These are phyloP conservation scores for Epicoccum nigrum DNA, from an alignment of 2,329 filamentous ascomycete species.

Conservation along the genomic window DNA sequence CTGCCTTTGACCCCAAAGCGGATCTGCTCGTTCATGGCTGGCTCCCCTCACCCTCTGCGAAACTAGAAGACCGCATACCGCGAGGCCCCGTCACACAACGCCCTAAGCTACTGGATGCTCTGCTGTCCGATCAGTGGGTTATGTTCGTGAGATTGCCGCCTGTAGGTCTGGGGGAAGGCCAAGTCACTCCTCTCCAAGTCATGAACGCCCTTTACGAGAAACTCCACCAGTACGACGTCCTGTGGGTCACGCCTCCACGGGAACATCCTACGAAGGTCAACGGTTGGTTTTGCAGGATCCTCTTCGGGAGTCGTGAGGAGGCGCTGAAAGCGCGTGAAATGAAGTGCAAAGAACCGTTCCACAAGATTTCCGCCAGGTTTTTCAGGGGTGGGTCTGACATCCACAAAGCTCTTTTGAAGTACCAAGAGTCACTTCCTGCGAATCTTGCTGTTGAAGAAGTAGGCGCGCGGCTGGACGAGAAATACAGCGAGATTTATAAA, in stretches of 20 bases:
- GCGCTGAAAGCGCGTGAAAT: neutral
- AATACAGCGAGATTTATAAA: neutral
- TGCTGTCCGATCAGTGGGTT: conserved; percentile 1
- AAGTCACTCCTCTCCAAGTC: neutral
- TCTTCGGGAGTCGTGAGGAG: neutral
- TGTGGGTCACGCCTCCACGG: neutral
- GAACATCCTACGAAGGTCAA: neutral
- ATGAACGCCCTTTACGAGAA: neutral
- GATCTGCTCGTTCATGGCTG: neutral
- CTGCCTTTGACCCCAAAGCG: neutral
- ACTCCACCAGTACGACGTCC: conserved; percentile 2
- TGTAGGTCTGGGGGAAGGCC: neutral
- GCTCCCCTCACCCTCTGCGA: conserved; percentile 1
- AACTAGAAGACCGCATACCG: no score
- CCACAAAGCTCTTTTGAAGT: neutral
- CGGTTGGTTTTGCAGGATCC: neutral
- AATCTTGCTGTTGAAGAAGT: neutral
- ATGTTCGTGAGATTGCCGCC: neutral
- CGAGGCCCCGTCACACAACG: neutral
- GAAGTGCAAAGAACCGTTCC: neutral
- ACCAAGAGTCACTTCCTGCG: neutral
- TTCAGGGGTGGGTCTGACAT: neutral
- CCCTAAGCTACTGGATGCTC: neutral
- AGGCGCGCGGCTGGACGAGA: neutral
- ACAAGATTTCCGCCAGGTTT: neutral